Conservation (phyloP, 176 grass and related monocot species). For the Zea mays region DNA sequence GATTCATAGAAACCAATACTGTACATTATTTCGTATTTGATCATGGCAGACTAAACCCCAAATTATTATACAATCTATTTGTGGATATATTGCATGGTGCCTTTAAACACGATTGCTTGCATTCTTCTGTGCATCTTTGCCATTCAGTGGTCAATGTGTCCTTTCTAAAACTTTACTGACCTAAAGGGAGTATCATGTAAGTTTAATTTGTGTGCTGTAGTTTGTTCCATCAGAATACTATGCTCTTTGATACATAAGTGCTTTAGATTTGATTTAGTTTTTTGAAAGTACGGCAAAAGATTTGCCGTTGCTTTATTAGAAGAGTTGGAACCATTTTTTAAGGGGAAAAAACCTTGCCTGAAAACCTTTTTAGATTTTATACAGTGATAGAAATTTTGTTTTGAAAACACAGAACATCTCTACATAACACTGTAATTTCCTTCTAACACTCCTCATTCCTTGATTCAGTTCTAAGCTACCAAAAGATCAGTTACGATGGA, state of each 20-base stretch:
- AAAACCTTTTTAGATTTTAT: background rate
- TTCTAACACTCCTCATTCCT: conserved; percentile 1
- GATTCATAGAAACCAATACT: background rate
- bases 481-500: background rate
- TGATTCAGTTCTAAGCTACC: conserved; percentile 3
- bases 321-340: background rate
- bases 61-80: background rate
- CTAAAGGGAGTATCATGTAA: background rate
- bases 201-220: background rate
- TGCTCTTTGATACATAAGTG: background rate
- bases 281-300: background rate
- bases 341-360: background rate
- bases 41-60: background rate
- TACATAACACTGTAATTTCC: background rate
- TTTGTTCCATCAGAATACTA: background rate
- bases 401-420: background rate
- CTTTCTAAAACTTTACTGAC: background rate
- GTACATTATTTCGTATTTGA: background rate
- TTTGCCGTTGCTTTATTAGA: background rate
- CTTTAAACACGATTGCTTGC: background rate
- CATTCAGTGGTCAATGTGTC: background rate
- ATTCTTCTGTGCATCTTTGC: background rate
- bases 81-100: background rate
- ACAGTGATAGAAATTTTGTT: background rate
- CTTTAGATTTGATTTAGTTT: background rate